These are phyloP conservation scores for Xylogone sp. DNA, from an alignment of 2,329 filamentous ascomycete species.

Conservation along the genomic window DNA sequence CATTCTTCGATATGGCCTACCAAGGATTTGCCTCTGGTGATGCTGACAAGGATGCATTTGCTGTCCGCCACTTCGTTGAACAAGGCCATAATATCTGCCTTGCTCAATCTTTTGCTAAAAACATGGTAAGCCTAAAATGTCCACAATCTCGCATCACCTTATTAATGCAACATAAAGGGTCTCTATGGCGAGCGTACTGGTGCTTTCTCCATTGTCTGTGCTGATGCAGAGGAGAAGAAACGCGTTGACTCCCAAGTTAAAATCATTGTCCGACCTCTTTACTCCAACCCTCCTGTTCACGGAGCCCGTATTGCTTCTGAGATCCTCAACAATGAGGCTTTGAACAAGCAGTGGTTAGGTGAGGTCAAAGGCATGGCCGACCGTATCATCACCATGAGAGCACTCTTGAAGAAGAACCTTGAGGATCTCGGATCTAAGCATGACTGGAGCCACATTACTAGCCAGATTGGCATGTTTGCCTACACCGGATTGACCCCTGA, in stretches of 20 bases:
- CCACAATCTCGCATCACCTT: conserved; percentile 9
- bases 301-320: conserved; percentile 89
- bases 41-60: conserved; percentile 89
- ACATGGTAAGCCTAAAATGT: conserved; percentile 65
- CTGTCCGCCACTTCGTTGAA: conserved; percentile 88
- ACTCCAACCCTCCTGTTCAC: conserved; percentile 97
- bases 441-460: conserved; percentile 98
- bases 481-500: conserved; percentile 90
- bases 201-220: conserved; percentile 89
- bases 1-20: conserved; percentile 99
- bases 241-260: conserved; percentile 97
- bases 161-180: conserved; percentile 51
- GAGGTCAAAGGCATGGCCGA: conserved; percentile 99
- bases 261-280: conserved; percentile 92
- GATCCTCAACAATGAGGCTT: conserved; percentile 79
- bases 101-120: conserved; percentile 96
- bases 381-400: conserved; percentile 98
- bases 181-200: conserved; percentile 98
- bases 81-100: conserved; percentile 86
- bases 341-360: conserved; percentile 91
- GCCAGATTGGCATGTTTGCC: conserved; percentile 99
- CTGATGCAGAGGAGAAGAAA: conserved; percentile 85
- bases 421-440: conserved; percentile 93
- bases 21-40: conserved; percentile 95
- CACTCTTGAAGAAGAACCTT: conserved; percentile 89